Conservation (phyloP, 495 filamentous ascomycete species). For the Penicillium lividum region DNA sequence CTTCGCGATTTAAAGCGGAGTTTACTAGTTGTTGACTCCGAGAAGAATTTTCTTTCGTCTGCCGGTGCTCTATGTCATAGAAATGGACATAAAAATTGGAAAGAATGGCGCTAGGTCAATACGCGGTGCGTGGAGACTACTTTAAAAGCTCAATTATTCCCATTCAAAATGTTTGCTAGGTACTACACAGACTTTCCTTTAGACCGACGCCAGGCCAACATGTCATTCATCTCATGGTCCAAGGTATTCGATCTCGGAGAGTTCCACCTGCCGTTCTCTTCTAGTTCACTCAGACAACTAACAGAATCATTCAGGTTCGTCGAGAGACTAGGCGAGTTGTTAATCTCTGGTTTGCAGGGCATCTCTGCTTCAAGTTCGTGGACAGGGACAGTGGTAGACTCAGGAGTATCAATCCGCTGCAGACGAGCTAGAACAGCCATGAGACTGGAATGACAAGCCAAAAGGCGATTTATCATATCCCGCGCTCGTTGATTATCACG, state of each 20-base stretch:
- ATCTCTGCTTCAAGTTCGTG: not conserved
- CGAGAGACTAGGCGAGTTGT: not conserved
- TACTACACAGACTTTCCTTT: constrained; percentile 6
- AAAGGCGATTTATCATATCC: constrained; percentile 23
- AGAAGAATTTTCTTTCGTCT: too few relatives aligned
- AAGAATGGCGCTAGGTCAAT: too few relatives aligned
- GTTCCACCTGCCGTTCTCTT: not conserved
- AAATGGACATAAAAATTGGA: too few relatives aligned
- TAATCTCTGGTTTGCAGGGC: not conserved
- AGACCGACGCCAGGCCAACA: constrained; percentile 28
- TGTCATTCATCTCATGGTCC: constrained; percentile 23
- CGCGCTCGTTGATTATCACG: constrained; percentile 24
- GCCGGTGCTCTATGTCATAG: too few relatives aligned
- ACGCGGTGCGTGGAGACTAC: not conserved
- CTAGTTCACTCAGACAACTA: not conserved
- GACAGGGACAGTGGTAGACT: not conserved
- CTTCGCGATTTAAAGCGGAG: too few relatives aligned
- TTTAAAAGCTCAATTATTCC: not conserved
- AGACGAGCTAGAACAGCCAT: constrained; percentile 24
- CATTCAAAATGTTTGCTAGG: not conserved
- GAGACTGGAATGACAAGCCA: constrained; percentile 27
- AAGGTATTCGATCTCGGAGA: not conserved
- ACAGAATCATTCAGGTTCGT: constrained; percentile 1
- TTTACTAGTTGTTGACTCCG: too few relatives aligned
- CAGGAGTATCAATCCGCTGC: constrained; percentile 16